These are phyloP conservation scores for Seminavis robusta DNA, from an alignment of 108 stramenopile genomes.

Conservation along the genomic window DNA sequence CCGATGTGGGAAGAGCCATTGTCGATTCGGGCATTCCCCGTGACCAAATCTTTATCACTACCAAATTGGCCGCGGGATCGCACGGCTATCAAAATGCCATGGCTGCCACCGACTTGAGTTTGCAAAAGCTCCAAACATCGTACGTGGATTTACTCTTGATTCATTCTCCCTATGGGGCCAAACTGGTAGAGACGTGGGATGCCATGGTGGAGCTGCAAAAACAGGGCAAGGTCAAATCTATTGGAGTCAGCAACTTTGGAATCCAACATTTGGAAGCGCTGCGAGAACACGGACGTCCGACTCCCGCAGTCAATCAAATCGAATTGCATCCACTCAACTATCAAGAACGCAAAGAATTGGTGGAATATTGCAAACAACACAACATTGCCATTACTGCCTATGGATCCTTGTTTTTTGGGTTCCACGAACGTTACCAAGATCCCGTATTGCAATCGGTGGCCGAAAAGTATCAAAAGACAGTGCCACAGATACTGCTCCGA, in stretches of 20 bases:
- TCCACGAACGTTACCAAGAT: background rate
- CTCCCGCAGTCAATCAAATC: constrained; percentile 54
- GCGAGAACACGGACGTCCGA: constrained; percentile 18
- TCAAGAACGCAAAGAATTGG: constrained; percentile 26
- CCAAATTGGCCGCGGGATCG: constrained; percentile 41
- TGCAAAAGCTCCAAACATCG: constrained; percentile 17
- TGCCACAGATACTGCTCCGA: constrained; percentile 23
- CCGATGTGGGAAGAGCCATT: constrained; percentile 29
- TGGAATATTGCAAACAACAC: constrained; percentile 42
- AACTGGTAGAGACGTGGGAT: constrained; percentile 33
- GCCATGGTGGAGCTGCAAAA: constrained; percentile 51
- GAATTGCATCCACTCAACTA: constrained; percentile 58
- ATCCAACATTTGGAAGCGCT: constrained; percentile 35
- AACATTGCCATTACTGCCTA: constrained; percentile 39
- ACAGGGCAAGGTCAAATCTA: constrained; percentile 25
- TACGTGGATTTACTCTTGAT: constrained; percentile 35
- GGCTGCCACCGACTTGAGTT: constrained; percentile 17
- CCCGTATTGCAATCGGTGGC: background rate
- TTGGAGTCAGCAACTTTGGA: constrained; percentile 60
- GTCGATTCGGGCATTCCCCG: constrained; percentile 2
- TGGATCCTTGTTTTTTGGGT: constrained; percentile 37
- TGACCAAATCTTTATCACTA: constrained; percentile 31
- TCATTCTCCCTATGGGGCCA: constrained; percentile 34
- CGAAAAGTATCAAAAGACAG: constrained; percentile 15
- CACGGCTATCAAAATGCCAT: constrained; percentile 32